Evolutionary conservation across 768 basidiomycete genomes (phyloP).

Genomic region (Grammothele lineata): DNA sequence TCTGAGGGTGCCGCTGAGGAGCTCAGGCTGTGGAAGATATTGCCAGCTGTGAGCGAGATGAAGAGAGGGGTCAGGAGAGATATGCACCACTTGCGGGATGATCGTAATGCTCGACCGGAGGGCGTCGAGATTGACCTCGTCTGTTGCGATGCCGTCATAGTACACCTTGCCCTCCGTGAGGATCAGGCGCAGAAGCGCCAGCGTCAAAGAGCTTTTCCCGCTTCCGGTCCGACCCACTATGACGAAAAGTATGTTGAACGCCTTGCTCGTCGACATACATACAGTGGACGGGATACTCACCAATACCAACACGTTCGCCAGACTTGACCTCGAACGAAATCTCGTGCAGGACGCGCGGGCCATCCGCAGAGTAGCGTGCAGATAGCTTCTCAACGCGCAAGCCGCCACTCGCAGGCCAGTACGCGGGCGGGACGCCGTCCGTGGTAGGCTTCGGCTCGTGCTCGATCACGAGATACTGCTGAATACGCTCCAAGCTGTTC

Average conservation of each 20-base stretch:
- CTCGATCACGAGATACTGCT: constrained; percentile 49
- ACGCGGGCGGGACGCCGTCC: constrained; percentile 47
- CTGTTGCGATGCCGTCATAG: constrained; percentile 47
- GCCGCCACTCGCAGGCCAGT: constrained; percentile 55
- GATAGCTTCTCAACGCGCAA: constrained; percentile 45
- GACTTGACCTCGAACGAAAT: constrained; percentile 48
- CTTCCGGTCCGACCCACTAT: constrained; percentile 52
- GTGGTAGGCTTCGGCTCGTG: constrained; percentile 41
- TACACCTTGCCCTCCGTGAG: constrained; percentile 47
- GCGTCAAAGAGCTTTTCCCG: constrained; percentile 49
- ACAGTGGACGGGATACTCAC: constrained; percentile 5
- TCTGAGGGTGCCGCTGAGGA: constrained; percentile 52
- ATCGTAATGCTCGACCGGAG: constrained; percentile 53
- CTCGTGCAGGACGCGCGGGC: constrained; percentile 51
- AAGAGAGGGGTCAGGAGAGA: neutral
- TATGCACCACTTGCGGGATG: constrained; percentile 55
- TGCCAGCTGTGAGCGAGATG: neutral
- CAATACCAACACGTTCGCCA: constrained; percentile 56
- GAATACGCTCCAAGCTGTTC: constrained; percentile 42
- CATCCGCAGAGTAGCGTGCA: constrained; percentile 44
- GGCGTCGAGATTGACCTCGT: constrained; percentile 47
- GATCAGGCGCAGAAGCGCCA: constrained; percentile 52
- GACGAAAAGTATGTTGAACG: neutral
- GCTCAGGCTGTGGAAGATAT: constrained; percentile 37
- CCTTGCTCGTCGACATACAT: too few relatives aligned